Conservation (phyloP, 805 yeast genomes). For the Candida odintsovae region DNA sequence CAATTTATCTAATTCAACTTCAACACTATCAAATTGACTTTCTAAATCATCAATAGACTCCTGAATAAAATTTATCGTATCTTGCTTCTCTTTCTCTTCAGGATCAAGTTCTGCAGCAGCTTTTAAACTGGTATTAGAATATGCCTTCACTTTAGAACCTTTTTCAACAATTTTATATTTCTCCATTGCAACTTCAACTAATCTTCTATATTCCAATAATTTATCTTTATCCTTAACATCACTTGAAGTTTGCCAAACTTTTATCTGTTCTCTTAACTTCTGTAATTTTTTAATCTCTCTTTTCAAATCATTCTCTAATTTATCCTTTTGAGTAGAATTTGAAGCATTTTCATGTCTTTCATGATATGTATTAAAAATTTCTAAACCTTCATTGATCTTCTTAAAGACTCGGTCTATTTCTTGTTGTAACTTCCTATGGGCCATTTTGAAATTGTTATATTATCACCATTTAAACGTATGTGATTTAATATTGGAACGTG, state of each 20-base stretch:
- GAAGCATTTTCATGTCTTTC: slow-evolving; percentile 79
- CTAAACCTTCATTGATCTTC: slow-evolving; percentile 87
- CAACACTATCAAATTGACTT: slow-evolving; percentile 70
- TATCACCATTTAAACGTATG: slow-evolving; percentile 6
- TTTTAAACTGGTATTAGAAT: slow-evolving; percentile 84
- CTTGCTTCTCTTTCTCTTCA: slow-evolving; percentile 71
- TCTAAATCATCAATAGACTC: slow-evolving; percentile 73
- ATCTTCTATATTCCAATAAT: slow-evolving; percentile 65
- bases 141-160: slow-evolving; percentile 87
- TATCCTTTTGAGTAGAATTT: slow-evolving; percentile 83
- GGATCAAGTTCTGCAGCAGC: slow-evolving; percentile 61
- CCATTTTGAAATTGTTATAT: slow-evolving; percentile 14
- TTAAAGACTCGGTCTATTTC: slow-evolving; percentile 89
- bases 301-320: slow-evolving; percentile 84
- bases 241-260: slow-evolving; percentile 86
- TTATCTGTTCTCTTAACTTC: slow-evolving; percentile 88
- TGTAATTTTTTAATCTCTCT: slow-evolving; percentile 93
- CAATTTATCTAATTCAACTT: slow-evolving; percentile 60
- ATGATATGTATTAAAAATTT: slow-evolving; percentile 75
- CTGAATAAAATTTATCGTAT: slow-evolving; percentile 63
- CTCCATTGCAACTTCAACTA: slow-evolving; percentile 83
- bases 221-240: slow-evolving; percentile 87
- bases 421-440: slow-evolving; percentile 24
- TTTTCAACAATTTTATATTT: slow-evolving; percentile 91
- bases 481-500: neutral